Conservation (phyloP, 495 filamentous ascomycete genomes). For the Aspergillus leporis region DNA sequence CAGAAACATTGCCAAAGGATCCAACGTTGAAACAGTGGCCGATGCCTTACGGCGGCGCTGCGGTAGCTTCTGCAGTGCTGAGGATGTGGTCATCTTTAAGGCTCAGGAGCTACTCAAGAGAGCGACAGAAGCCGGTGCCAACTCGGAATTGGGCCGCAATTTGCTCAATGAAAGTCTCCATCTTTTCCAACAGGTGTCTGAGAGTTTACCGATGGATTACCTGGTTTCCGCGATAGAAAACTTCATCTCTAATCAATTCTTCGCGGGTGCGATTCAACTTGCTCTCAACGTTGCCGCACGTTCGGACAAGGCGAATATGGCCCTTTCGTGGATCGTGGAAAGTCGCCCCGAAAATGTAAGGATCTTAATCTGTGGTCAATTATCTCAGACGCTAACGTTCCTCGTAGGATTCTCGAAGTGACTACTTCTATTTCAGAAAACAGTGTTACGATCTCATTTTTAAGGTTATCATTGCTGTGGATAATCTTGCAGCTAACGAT, state of each 20-base stretch:
- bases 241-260: constrained; percentile 81
- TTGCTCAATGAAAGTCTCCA: constrained; percentile 85
- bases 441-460: constrained; percentile 83
- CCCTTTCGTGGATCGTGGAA: constrained; percentile 73
- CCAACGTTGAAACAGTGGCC: constrained; percentile 95
- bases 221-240: constrained; percentile 73
- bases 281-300: constrained; percentile 77
- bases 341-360: constrained; percentile 55
- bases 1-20: constrained; percentile 89
- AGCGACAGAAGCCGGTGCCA: constrained; percentile 73
- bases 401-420: constrained; percentile 63
- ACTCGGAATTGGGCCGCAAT: constrained; percentile 74
- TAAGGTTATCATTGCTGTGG: constrained; percentile 71
- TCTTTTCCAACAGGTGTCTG: constrained; percentile 84
- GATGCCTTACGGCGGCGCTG: constrained; percentile 88
- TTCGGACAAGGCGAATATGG: constrained; percentile 80
- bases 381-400: neutral
- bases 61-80: constrained; percentile 93
- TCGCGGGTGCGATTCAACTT: constrained; percentile 86
- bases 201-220: constrained; percentile 75
- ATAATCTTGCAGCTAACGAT: constrained; percentile 61
- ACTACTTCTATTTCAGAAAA: constrained; percentile 67
- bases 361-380: constrained; percentile 7
- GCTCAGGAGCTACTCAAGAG: constrained; percentile 91
- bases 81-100: constrained; percentile 97